A percentile compares a stretch with the other conserved stretches of the same genome.
These are phyloP conservation scores for Cryptosporidium meleagridis DNA, from an alignment of 169 alveolate species.

Conservation along the genomic window DNA sequence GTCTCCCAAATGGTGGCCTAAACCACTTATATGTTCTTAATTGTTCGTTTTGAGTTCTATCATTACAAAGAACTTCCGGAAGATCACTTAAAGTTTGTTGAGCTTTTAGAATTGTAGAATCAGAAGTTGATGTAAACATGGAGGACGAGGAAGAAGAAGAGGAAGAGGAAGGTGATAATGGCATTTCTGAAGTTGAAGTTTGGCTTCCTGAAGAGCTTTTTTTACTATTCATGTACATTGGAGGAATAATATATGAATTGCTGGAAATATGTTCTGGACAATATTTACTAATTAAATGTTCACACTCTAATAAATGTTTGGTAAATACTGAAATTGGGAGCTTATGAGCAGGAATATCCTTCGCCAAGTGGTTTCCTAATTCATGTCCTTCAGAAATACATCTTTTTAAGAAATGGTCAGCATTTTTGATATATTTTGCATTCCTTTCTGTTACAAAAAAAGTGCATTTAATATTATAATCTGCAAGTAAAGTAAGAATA, in stretches of 20 bases:
- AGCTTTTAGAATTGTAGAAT: background rate
- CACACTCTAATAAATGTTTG: conserved; percentile 69
- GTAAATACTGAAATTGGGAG: conserved; percentile 41
- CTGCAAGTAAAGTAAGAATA: conserved; percentile 27
- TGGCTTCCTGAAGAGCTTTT: background rate
- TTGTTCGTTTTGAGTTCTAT: background rate
- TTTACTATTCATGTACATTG: background rate
- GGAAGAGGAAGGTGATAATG: conserved; percentile 30
- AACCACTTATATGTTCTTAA: conserved; percentile 58
- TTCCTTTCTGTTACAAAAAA: conserved; percentile 73
- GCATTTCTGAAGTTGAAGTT: background rate
- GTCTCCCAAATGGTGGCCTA: conserved; percentile 76
- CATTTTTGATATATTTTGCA: conserved; percentile 43
- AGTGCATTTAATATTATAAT: conserved; percentile 59
- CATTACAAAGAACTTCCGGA: background rate
- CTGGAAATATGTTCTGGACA: conserved; percentile 54
- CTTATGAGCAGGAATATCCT: conserved; percentile 66
- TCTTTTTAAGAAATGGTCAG: conserved; percentile 57
- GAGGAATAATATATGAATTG: conserved; percentile 38
- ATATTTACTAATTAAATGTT: conserved; percentile 28
- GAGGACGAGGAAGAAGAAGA: background rate
- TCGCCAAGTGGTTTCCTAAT: conserved; percentile 72
- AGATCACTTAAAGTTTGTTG: background rate
- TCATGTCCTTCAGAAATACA: conserved; percentile 74
- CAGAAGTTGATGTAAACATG: background rate